Conservation (phyloP, 2,329 filamentous ascomycete genomes). For the Ascosphaera apis region DNA sequence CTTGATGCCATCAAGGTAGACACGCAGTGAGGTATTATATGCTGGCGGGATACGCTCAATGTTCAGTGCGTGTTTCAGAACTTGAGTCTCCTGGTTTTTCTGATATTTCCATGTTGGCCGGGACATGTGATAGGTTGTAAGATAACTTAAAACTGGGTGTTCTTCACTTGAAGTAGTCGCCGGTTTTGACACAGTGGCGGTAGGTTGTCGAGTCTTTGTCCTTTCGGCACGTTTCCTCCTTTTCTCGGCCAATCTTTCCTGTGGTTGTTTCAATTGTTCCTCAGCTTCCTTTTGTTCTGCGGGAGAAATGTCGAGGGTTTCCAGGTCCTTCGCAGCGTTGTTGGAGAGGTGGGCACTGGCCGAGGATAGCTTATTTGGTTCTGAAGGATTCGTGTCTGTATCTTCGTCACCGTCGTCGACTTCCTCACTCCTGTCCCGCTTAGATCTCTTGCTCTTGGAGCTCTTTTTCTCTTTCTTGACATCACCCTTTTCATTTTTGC, state of each 20-base stretch:
- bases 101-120: slow-evolving; percentile 78
- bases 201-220: slow-evolving; percentile 1
- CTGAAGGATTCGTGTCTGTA: too few relatives aligned
- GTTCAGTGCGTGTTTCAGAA: slow-evolving; percentile 65
- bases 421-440: too few relatives aligned
- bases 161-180: background rate
- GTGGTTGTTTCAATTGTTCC: too few relatives aligned
- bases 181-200: slow-evolving; percentile 3
- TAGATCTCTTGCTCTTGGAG: too few relatives aligned
- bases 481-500: too few relatives aligned
- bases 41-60: slow-evolving; percentile 44
- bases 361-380: too few relatives aligned
- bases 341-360: slow-evolving; percentile 5
- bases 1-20: slow-evolving; percentile 60
- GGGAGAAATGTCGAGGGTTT: background rate
- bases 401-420: slow-evolving; percentile 4
- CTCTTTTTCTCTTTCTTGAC: too few relatives aligned
- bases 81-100: slow-evolving; percentile 68
- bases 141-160: slow-evolving; percentile 46
- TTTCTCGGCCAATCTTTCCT: slow-evolving; percentile 7
- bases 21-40: slow-evolving; percentile 45
- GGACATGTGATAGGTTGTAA: slow-evolving; percentile 49
- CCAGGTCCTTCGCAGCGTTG: slow-evolving; percentile 1
- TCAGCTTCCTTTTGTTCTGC: slow-evolving; percentile 12
- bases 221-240: slow-evolving; percentile 4